These are phyloP conservation scores for Dalbergia cochinchinensis DNA, from an alignment of 306 rosid species.

Conservation along the genomic window DNA sequence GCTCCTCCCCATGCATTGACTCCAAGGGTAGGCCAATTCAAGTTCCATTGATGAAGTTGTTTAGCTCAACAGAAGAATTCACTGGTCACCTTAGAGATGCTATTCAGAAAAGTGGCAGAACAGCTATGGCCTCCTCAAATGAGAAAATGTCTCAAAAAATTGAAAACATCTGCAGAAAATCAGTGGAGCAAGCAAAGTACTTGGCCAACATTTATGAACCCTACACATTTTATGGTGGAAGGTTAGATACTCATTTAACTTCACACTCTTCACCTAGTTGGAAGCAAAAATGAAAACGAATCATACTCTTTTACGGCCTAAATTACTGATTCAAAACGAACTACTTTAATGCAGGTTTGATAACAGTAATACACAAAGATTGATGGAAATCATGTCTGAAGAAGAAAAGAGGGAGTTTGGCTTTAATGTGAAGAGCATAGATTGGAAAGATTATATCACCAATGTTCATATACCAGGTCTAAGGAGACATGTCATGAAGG, in stretches of 20 bases:
- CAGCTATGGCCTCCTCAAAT: conserved; percentile 61
- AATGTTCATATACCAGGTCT: conserved; percentile 92
- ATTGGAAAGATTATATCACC: conserved; percentile 86
- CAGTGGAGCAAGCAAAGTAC: conserved; percentile 91
- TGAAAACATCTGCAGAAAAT: conserved; percentile 74
- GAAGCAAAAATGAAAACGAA: background rate
- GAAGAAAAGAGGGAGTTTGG: conserved; percentile 84
- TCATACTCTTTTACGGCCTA: background rate
- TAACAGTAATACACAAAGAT: conserved; percentile 73
- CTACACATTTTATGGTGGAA: conserved; percentile 93
- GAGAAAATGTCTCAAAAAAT: conserved; percentile 68
- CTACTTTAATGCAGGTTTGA: conserved; percentile 74
- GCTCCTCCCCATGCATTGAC: conserved; percentile 74
- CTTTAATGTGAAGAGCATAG: conserved; percentile 80
- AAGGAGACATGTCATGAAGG: conserved; percentile 88
- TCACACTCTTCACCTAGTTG: conserved; percentile 22
- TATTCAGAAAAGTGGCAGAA: conserved; percentile 60
- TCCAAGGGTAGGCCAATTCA: conserved; percentile 78
- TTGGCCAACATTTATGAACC: conserved; percentile 91
- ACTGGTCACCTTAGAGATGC: conserved; percentile 88
- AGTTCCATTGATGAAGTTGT: conserved; percentile 83
- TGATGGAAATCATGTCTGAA: conserved; percentile 82
- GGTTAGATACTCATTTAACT: conserved; percentile 57
- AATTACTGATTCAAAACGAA: conserved; percentile 21
- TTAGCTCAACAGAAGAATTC: conserved; percentile 84